These are phyloP conservation scores for Herpotrichia juniperi DNA, from an alignment of 2,329 filamentous ascomycete genomes.

Conservation along the genomic window DNA sequence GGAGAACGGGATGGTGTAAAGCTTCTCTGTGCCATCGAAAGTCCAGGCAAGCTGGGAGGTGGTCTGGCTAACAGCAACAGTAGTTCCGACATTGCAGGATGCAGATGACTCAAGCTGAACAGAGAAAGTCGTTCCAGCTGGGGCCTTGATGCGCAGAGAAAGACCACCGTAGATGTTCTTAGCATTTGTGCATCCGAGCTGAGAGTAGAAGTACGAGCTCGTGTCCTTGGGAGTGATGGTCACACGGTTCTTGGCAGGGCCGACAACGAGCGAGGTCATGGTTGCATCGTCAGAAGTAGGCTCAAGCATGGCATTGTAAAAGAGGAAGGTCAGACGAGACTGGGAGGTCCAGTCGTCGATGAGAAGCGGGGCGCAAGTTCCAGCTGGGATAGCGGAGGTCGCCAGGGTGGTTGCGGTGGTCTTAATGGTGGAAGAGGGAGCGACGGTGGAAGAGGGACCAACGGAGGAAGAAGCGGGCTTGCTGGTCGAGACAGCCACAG, in stretches of 20 bases:
- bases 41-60: constrained; percentile 62
- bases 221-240: constrained; percentile 58
- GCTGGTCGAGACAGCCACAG: constrained; percentile 10
- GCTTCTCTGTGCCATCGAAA: constrained; percentile 64
- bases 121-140: constrained; percentile 57
- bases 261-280: constrained; percentile 64
- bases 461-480: constrained; percentile 9
- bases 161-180: constrained; percentile 61
- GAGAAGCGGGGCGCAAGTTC: constrained; percentile 53
- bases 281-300: constrained; percentile 63
- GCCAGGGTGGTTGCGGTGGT: constrained; percentile 19
- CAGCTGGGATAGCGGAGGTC: constrained; percentile 24
- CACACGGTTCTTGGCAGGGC: constrained; percentile 53
- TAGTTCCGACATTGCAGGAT: constrained; percentile 50
- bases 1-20: constrained; percentile 64
- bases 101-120: constrained; percentile 58
- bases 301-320: constrained; percentile 64
- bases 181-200: constrained; percentile 61
- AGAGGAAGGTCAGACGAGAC: constrained; percentile 65
- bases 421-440: constrained; percentile 6
- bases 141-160: constrained; percentile 61
- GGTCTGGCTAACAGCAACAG: constrained; percentile 47
- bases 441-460: constrained; percentile 8
- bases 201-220: constrained; percentile 64
- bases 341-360: constrained; percentile 68